Evolutionary conservation across 805 yeast species (phyloP), one percentile per base, ranked within the genome.

Genomic region (Teunomyces barrocoloradensis): DNA sequence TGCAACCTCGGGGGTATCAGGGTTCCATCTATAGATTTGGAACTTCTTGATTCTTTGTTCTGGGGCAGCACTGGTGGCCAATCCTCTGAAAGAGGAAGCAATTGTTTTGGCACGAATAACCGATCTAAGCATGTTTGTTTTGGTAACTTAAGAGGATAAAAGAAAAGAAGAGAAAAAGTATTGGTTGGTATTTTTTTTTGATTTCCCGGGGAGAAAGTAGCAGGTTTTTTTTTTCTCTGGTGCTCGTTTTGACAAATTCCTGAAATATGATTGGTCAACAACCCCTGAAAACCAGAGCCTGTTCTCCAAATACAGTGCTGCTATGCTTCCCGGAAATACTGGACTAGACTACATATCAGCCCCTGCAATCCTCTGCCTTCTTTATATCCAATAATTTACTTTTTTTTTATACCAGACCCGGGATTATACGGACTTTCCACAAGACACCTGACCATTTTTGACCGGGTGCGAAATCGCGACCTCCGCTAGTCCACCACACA

Each of bases 1-100:
- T 78, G 91, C 89, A 57, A 81, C 84, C 57, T 88, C 90, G 44
- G 99, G 99, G 44, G 89, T 82, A 67, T 94, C 99, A 47, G 99
- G 99, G 63, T 87, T 87, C 99, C 99, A 94, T 75, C 99, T 84
- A 80, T 94, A 94, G 61, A 94, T 84, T 66, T 91, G 88, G 73
- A 94, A 91, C 28, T 84, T 81, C 77, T 94, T 94, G 58, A 85
- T 55, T 52, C 85, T 77, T 11, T 77, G 69, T 50, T 67, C 67
- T 33, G 61, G 57, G 13, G 64, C 54, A 43, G 85, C 79, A 20
- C 79, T 73, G 20, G 88, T 78, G 42, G 82, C 82, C 55, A 77
- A 64, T 10, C 62, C 51, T 54, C 73, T 66, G 36, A 54, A 46
- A 15, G 47, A 35, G 32, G 42, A 43, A 9, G 46, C 44, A 33